Evolutionary conservation across 352 stramenopile genomes (phyloP).

Genomic region (Phytophthora aleatoria): DNA sequence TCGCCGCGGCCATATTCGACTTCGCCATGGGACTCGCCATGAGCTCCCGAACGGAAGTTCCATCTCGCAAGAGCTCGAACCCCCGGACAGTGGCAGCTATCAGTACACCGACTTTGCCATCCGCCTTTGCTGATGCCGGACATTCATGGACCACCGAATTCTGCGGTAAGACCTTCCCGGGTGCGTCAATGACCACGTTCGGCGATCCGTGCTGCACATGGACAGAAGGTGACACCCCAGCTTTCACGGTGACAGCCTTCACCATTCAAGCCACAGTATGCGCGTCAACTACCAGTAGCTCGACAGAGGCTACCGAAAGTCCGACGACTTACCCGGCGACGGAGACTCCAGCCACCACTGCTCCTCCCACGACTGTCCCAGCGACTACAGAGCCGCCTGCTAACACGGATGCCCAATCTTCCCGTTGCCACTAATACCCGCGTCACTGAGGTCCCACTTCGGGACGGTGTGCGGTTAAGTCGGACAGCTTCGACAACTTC

Average conservation of each 20-base stretch:
- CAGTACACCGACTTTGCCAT: constrained; percentile 45
- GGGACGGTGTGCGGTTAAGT: too few species aligned
- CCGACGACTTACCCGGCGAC: too few species aligned
- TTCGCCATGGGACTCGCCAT: constrained; percentile 10
- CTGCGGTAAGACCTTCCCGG: constrained; percentile 32
- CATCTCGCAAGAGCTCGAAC: constrained; percentile 45
- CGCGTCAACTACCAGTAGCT: constrained; percentile 6
- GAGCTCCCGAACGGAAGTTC: constrained; percentile 48
- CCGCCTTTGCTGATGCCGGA: constrained; percentile 29
- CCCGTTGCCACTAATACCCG: too few species aligned
- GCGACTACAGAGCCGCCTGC: too few species aligned
- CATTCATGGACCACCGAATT: constrained; percentile 33
- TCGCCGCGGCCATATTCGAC: constrained; percentile 25
- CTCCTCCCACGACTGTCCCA: too few species aligned
- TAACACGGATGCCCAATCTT: too few species aligned
- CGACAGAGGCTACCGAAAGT: too few species aligned
- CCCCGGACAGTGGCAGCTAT: constrained; percentile 32
- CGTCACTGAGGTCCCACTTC: too few species aligned
- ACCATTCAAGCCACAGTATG: constrained; percentile 29
- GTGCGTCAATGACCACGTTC: constrained; percentile 42
- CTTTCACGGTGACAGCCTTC: constrained; percentile 43
- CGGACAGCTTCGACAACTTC: too few species aligned
- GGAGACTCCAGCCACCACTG: too few species aligned
- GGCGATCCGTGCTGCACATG: constrained; percentile 63
- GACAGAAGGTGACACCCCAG: constrained; percentile 36